These are phyloP conservation scores for Chlorophyllum brunneum DNA, from an alignment of 768 basidiomycete genomes.

Conservation along the genomic window DNA sequence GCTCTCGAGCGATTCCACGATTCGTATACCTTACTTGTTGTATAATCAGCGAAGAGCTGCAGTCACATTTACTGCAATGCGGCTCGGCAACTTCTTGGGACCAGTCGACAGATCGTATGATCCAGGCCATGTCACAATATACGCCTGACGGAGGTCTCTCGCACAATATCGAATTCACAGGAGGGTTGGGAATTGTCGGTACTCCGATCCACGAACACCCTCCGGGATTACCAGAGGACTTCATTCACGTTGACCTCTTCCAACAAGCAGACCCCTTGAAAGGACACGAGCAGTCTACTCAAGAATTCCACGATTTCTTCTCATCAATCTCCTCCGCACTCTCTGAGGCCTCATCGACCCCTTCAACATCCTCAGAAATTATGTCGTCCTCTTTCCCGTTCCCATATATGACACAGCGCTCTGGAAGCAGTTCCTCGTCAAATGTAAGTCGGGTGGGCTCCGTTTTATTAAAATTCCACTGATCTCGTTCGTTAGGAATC, in stretches of 20 bases:
- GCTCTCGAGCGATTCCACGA: not conserved
- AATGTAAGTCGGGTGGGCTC: slow-evolving; percentile 1
- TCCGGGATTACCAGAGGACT: slow-evolving; percentile 3
- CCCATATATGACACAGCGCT: slow-evolving; percentile 8
- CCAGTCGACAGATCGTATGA: slow-evolving; percentile 9
- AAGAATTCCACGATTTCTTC: slow-evolving; percentile 12
- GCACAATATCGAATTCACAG: slow-evolving; percentile 11
- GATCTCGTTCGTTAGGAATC: slow-evolving; percentile 11
- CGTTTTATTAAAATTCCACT: slow-evolving; percentile 13
- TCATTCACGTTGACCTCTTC: slow-evolving; percentile 17
- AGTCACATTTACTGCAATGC: slow-evolving; percentile 12
- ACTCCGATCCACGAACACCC: slow-evolving; percentile 11
- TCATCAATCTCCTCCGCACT: slow-evolving; percentile 12
- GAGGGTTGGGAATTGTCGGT: slow-evolving; percentile 10
- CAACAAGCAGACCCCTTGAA: slow-evolving; percentile 4
- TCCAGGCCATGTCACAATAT: slow-evolving; percentile 10
- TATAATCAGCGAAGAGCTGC: slow-evolving; percentile 12
- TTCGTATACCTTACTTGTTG: not conserved
- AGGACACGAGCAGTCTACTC: slow-evolving; percentile 1
- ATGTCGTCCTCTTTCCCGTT: slow-evolving; percentile 15
- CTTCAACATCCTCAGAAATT: slow-evolving; percentile 24
- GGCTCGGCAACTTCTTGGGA: slow-evolving; percentile 7
- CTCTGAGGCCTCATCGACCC: slow-evolving; percentile 23
- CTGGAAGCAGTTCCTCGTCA: slow-evolving; percentile 8
- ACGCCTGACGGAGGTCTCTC: slow-evolving; percentile 2